These are phyloP conservation scores for Neurospora discreta DNA, from an alignment of 495 filamentous ascomycete genomes.

Conservation along the genomic window DNA sequence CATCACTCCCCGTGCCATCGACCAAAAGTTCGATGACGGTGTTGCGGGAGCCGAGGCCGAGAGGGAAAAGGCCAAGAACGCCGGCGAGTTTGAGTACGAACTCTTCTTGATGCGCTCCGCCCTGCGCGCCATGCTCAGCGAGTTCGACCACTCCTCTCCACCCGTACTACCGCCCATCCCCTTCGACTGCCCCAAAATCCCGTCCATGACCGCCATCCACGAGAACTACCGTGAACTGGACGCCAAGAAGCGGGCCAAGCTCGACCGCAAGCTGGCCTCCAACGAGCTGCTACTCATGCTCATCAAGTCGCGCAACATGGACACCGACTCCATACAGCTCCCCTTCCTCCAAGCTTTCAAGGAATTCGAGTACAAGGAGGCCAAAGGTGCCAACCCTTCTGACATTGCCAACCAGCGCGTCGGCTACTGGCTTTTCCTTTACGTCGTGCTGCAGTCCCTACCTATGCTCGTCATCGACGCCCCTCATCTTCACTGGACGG, in stretches of 20 bases:
- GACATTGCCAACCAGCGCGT: slow-evolving; percentile 68
- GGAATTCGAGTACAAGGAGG: slow-evolving; percentile 69
- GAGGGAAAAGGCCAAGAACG: neutral
- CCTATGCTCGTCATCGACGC: slow-evolving; percentile 87
- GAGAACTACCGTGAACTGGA: slow-evolving; percentile 50
- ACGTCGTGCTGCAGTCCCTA: slow-evolving; percentile 79
- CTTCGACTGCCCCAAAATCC: slow-evolving; percentile 76
- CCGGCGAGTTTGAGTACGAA: slow-evolving; percentile 11
- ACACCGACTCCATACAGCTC: slow-evolving; percentile 43
- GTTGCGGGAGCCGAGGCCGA: slow-evolving; percentile 8
- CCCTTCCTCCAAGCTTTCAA: slow-evolving; percentile 71
- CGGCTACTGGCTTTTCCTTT: slow-evolving; percentile 92
- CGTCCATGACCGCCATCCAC: slow-evolving; percentile 50
- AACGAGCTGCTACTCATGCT: slow-evolving; percentile 67
- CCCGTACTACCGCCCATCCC: slow-evolving; percentile 87
- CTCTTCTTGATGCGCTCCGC: slow-evolving; percentile 33
- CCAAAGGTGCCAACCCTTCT: slow-evolving; percentile 55
- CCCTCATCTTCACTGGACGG: slow-evolving; percentile 59
- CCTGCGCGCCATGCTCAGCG: slow-evolving; percentile 64
- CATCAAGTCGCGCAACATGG: slow-evolving; percentile 64
- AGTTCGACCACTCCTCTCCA: slow-evolving; percentile 79
- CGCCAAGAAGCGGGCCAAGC: slow-evolving; percentile 58
- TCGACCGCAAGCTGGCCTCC: slow-evolving; percentile 55
- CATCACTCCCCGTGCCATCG: slow-evolving; percentile 45
- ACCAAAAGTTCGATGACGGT: slow-evolving; percentile 32